Evolutionary conservation across 768 basidiomycete genomes (phyloP), one percentile per base, ranked within the genome.

Genomic region (Phanerochaete sordida): DNA sequence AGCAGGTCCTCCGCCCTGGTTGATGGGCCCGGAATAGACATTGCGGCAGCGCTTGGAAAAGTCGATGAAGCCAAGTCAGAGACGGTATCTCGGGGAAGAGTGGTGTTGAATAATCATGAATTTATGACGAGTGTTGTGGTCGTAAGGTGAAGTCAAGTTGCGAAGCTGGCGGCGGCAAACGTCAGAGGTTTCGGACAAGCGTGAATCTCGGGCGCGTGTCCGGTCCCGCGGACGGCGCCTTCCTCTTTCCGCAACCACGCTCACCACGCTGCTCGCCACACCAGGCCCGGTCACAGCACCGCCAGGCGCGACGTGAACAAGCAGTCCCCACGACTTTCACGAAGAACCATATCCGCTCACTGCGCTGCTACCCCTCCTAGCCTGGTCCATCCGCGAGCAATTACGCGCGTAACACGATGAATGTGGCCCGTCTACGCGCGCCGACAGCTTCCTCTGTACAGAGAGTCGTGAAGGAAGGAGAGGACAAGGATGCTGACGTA

Each of bases 401-500:
- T 39, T 28, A 39, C 53, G 26, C 53, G 35, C 44, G 3, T 21
- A 15, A 15, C 21, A 56, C 48, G 8, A 69, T 70, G 68, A 72
- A 67, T 59, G 60, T 69, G 44, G 59, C 33, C 37, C 66, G 61
- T 48, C 61, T 72, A n/a, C 68, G 61, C 60, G 39, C 56, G 37
- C 13, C 58, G 62, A 16, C 57, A 58, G 52, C 57, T 61, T 2
- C 63, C 64, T 11, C 33, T 24, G 62, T 63, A 4, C 65, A 68
- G 46, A 47, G 66, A 24, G 13, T 61, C 12, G 65, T 65, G 51
- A 68, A 59, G 44, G 65, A 69, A 19, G 70, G 59, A 2, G 59
- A 60, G 24, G 67, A 69, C 46, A 73, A 68, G 55, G 69, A 72
- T 26, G 69, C 70, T 57, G 66, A 68, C 56, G 70, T 72, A 46